Evolutionary conservation across 2,329 filamentous ascomycete genomes (phyloP).

Genomic region (Arthroderma sp.): DNA sequence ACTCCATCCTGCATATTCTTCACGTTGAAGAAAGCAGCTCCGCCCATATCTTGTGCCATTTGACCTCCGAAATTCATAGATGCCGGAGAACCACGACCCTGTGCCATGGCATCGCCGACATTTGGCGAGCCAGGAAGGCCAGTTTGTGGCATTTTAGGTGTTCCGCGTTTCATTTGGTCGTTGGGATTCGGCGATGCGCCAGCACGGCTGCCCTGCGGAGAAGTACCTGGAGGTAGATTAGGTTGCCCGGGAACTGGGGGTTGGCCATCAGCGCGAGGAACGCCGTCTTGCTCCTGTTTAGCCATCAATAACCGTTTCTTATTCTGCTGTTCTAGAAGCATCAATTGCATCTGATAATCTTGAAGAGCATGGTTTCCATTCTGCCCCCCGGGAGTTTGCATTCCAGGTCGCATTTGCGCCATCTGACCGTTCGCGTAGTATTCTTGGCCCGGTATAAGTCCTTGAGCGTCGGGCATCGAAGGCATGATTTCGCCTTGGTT

Average conservation of each 20-base stretch:
- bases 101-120: constrained; percentile 42
- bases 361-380: constrained; percentile 48
- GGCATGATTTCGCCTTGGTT: constrained; percentile 73
- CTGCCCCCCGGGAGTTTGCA: constrained; percentile 18
- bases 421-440: constrained; percentile 50
- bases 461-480: constrained; percentile 51
- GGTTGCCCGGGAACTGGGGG: constrained; percentile 22
- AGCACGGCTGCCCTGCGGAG: constrained; percentile 41
- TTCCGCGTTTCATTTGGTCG: constrained; percentile 50
- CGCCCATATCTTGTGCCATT: constrained; percentile 37
- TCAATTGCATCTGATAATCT: constrained; percentile 58
- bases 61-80: constrained; percentile 41
- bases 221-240: constrained; percentile 41
- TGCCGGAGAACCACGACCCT: constrained; percentile 46
- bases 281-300: constrained; percentile 52
- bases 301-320: constrained; percentile 55
- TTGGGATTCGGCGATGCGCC: constrained; percentile 48
- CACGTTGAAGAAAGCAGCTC: constrained; percentile 28
- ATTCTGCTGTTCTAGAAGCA: constrained; percentile 56
- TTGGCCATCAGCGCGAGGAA: constrained; percentile 39
- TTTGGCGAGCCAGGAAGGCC: constrained; percentile 45
- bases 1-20: constrained; percentile 31
- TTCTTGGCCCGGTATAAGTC: constrained; percentile 30
- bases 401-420: constrained; percentile 15
- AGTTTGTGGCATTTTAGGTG: constrained; percentile 45